Evolutionary conservation across 805 yeast genomes (phyloP).

Genomic region (Zygoascus biomembranicola): DNA sequence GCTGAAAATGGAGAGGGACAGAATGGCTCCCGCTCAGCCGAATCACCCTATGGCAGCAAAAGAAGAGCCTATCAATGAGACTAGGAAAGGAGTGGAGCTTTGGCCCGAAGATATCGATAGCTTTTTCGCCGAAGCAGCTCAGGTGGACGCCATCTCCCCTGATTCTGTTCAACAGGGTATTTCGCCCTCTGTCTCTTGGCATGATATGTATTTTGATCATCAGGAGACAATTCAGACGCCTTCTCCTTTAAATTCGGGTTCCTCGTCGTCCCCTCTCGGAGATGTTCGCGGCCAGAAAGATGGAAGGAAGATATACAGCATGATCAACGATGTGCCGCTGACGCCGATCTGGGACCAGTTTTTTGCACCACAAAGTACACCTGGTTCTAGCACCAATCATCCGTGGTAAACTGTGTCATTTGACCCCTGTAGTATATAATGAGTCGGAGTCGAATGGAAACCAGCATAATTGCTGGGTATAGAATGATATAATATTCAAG

Average conservation of each 20-base stretch:
- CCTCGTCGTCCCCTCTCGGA: background rate
- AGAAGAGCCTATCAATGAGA: background rate
- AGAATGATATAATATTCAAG: no score
- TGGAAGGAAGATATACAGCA: constrained; percentile 23
- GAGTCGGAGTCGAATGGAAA: no score
- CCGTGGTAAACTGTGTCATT: background rate
- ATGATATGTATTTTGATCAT: constrained; percentile 3
- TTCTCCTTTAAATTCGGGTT: background rate
- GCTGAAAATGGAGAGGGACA: background rate
- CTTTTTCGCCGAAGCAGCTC: constrained; percentile 21
- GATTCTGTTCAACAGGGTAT: constrained; percentile 2
- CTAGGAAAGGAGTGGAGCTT: background rate
- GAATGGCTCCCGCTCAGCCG: background rate
- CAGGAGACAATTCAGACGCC: background rate
- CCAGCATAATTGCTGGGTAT: no score
- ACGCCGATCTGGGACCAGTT: constrained; percentile 29
- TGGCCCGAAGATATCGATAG: constrained; percentile 18
- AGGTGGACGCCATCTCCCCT: constrained; percentile 5
- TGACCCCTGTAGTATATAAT: no score
- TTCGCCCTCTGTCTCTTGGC: background rate
- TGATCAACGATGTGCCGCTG: constrained; percentile 27
- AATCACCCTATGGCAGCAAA: background rate
- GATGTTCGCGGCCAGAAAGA: background rate
- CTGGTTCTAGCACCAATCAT: background rate
- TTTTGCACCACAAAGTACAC: constrained; percentile 9